Percentiles rank a stretch among this genome's conserved stretches.
These are phyloP conservation scores for Triticum dicoccoides DNA, from an alignment of 176 grass and related monocot genomes.

Conservation along the genomic window DNA sequence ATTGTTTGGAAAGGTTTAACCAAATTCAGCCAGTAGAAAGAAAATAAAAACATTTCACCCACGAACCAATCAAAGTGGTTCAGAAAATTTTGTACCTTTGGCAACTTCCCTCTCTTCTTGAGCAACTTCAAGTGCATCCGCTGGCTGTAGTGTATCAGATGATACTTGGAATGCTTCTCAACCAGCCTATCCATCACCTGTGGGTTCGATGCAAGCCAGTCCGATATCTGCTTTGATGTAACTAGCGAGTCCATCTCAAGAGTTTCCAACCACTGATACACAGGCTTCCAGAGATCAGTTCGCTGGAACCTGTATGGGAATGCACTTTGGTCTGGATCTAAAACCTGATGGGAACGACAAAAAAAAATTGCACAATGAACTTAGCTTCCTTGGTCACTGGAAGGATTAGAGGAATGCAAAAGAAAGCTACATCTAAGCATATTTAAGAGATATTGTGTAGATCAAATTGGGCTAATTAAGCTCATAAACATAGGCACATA, in stretches of 20 bases:
- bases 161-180: constrained; percentile 93
- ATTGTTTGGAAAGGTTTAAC: constrained; percentile 3
- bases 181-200: constrained; percentile 63
- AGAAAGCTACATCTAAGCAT: background rate
- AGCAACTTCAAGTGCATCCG: constrained; percentile 94
- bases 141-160: constrained; percentile 95
- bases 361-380: constrained; percentile 2
- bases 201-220: constrained; percentile 73
- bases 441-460: background rate
- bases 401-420: background rate
- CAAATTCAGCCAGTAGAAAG: background rate
- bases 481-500: background rate
- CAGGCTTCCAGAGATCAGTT: constrained; percentile 92
- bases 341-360: constrained; percentile 39
- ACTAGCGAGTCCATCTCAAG: constrained; percentile 70
- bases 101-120: constrained; percentile 88
- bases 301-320: constrained; percentile 90
- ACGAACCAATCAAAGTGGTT: background rate
- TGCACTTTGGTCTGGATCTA: constrained; percentile 63
- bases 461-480: background rate
- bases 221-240: constrained; percentile 69
- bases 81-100: constrained; percentile 61
- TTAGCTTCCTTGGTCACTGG: background rate
- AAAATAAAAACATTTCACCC: background rate
- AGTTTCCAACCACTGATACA: constrained; percentile 83